Base-by-base conservation (phyloP, 306 rosid genomes). In the Cotoneaster glaucophyllus region DNA sequence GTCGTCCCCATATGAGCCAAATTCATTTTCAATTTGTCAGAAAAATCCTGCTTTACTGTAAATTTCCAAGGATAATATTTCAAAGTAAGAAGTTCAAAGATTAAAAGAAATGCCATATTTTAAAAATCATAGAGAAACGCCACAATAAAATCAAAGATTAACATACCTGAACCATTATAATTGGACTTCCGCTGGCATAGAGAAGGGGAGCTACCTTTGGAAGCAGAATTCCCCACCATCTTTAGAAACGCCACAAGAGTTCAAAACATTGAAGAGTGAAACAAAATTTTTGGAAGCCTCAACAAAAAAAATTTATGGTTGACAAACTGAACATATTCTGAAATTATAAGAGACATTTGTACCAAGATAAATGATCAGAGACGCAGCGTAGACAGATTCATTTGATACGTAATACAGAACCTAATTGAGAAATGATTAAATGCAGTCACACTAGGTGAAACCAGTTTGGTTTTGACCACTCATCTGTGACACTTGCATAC, bases 101-200 rank as follows among this genome's bases (percentile, higher is more conserved):
- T 10, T 26, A 31, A 7, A 5, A 39, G 21, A 41, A 26, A 39
- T 52, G 52, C 19, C 19, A 17, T 74, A 41, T 54, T 37, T 67
- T 64, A 50, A 78, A 39, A 15, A 69, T 64, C 78, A 59, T 41
- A 13, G 58, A 75, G 25, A 67, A 64, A 31, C 50, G 50, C 21
- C 8, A n/a, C 32, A 31, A 31, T 31, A 71, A 73, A 2, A 26
- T 43, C 64, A 29, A 56, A 63, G 71, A 64, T 62, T 74, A 58
- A 70, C 90, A 73, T 72, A 94, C 97, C 91, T 94, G 98, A 82
- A 92, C 93, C 97, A 94, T 94, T 86, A 94, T 83, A 54, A 94
- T 82, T 67, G 97, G 96, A 66, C 98, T 96, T 63, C 96, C 96
- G 53, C 86, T 94, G 70, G 69, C 85, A 71, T 92, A 92, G 57